Evolutionary conservation across 495 filamentous ascomycete species (phyloP), one percentile per base, ranked within the genome.

Genomic region (Neurospora terricola): DNA sequence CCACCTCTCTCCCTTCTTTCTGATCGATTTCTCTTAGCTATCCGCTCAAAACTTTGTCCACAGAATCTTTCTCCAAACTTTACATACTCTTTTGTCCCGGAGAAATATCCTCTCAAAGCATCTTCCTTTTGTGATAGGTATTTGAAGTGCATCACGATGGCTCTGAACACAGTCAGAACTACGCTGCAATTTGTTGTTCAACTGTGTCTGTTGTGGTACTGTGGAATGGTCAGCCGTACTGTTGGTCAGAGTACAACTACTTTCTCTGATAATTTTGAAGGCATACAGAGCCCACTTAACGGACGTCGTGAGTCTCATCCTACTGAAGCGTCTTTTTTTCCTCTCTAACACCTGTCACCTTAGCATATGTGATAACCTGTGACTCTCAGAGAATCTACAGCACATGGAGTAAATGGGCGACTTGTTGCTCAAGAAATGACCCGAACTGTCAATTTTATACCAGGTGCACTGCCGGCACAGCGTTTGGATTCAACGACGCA

Each of bases 341-440:
- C 0, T 7, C 3, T 54, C 45, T 54, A 23, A 21, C 45, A 3
- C 10, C 5, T 5, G n/a, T 12, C 45, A 23, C 1, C 10, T 21
- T 23, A 43, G 45, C 45, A 5, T 23, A 1, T 1, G 1, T 1
- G 21, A 3, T 54, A 12, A 1, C 1, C 4, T 54, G 45, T 11
- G 0, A 2, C 8, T 0, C 21, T 23, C 1, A 0, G 21, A 0
- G 1, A 0, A 2, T 2, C 10, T 54, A 2, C 5, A 54, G 1
- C 4, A 54, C 21, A 1, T 54, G 9, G 9, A 5, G 21, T 54
- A 6, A 5, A 54, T 54, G 21, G 21, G 45, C 45, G 4, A 1
- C 0, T 1, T 54, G 45, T 2, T 42, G 40, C 14, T 0, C 0
- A 42, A 2, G 5, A 7, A 10, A 10, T 2, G 5, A 18, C 0